Percentiles rank a stretch among this genome's conserved stretches.
phyloP scores from a whole-genome alignment of 2,329 filamentous ascomycete species.

The Sclerotinia sclerotiorum region DNA sequence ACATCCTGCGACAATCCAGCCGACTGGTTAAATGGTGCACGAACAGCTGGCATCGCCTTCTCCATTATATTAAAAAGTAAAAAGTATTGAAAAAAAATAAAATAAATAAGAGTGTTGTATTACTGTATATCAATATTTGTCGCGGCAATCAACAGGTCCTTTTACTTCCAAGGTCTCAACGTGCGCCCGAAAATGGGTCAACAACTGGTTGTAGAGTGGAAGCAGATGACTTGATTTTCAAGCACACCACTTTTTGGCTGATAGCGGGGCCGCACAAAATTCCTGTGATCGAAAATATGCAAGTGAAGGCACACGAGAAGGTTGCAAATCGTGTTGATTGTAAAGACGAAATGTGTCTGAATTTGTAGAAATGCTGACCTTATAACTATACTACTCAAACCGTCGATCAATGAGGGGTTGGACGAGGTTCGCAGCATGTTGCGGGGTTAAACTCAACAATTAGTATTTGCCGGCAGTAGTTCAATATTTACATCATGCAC shows the following conservation, averaged over 20 bases:
- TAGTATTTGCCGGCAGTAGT: conserved; percentile 15
- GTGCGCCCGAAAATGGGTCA: neutral
- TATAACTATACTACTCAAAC: neutral
- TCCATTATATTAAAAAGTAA: conserved; percentile 3
- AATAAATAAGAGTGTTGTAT: too few relatives aligned
- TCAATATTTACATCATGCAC: neutral
- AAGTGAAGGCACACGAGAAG: neutral
- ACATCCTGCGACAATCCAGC: conserved; percentile 43
- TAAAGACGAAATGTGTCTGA: neutral
- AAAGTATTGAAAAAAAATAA: neutral
- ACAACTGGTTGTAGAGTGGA: conserved; percentile 7
- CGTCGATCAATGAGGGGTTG: conserved; percentile 18
- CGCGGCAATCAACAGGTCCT: neutral
- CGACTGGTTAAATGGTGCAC: conserved; percentile 29
- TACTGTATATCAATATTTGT: neutral
- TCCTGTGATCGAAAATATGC: neutral
- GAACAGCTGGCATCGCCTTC: conserved; percentile 4
- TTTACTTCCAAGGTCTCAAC: neutral
- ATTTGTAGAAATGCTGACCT: neutral
- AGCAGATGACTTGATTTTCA: conserved; percentile 6
- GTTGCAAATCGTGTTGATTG: neutral
- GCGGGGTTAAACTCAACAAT: conserved; percentile 5
- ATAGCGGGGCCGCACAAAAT: conserved; percentile 1
- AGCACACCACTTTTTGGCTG: conserved; percentile 15
- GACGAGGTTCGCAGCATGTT: conserved; percentile 3